Evolutionary conservation across 2,329 filamentous ascomycete species (phyloP), one percentile per base, ranked within the genome.

Genomic region (Diaporthe sp.): DNA sequence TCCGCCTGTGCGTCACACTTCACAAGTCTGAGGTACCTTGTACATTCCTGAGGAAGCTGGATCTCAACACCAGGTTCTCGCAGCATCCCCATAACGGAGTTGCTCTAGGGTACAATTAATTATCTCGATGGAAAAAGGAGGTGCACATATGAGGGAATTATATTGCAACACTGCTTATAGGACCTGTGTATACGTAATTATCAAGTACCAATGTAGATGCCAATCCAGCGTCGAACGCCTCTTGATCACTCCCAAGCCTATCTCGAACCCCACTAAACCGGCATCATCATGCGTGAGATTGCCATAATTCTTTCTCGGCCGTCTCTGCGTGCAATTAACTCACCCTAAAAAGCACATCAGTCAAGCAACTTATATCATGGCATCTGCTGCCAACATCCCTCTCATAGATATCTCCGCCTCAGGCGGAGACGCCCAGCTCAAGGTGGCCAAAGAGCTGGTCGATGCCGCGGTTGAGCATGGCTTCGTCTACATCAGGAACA

Each of bases 401-500:
- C 87, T 98, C 71, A 95, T 98, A 79, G 94, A 98, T 83, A 92
- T 98, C 78, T 93, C 92, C 5, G 88, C 89, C 25, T 86, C 89
- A 7, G 87, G 88, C 39, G 47, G 65, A 3, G 80, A 84, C 13
- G 87, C 93, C 78, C 85, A 89, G 75, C 82, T 82, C n/a, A 83
- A 86, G 61, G 85, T 92, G 28, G 93, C 94, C 71, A 91, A 91
- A 73, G 89, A 92, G 77, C 89, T 98, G 57, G 91, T 98, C 57
- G 90, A 94, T 76, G 96, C 96, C 1, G 96, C 95, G 2, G 90
- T 92, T 51, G 92, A 93, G 72, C 93, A 95, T 84, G 96, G 96
- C 77, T 98, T 98, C 84, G 91, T 98, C 77, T 98, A 97, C 82
- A 92, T 98, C 80, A 93, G 92, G 81, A 96, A 95, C 81, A 89